These are phyloP conservation scores for Kodamaea fukazawae DNA, from an alignment of 805 yeast genomes.

Conservation along the genomic window DNA sequence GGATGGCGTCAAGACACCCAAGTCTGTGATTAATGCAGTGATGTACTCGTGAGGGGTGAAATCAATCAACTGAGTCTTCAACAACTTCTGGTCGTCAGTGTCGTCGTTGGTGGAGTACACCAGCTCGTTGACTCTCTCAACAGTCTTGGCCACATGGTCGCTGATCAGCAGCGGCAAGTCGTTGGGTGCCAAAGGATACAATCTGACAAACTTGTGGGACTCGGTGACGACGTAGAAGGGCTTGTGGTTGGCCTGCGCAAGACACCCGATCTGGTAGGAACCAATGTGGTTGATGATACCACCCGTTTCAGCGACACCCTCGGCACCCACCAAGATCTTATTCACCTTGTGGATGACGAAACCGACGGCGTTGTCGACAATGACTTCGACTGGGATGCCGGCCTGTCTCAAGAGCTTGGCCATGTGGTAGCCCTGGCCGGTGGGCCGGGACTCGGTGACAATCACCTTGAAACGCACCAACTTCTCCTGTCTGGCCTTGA, in stretches of 20 bases:
- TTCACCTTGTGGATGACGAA: slow-evolving; percentile 87
- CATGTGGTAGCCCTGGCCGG: slow-evolving; percentile 70
- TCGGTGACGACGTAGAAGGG: slow-evolving; percentile 95
- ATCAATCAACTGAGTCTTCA: slow-evolving; percentile 54
- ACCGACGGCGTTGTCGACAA: slow-evolving; percentile 93
- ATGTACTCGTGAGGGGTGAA: slow-evolving; percentile 95
- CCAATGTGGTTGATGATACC: slow-evolving; percentile 96
- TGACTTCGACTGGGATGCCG: slow-evolving; percentile 83
- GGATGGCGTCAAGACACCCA: slow-evolving; percentile 95
- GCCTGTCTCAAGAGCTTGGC: slow-evolving; percentile 62
- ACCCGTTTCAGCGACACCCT: slow-evolving; percentile 98
- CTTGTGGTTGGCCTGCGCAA: slow-evolving; percentile 85
- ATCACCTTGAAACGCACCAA: slow-evolving; percentile 83
- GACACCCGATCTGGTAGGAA: slow-evolving; percentile 88
- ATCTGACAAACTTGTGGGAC: slow-evolving; percentile 91
- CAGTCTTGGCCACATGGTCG: slow-evolving; percentile 10
- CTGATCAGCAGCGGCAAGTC: slow-evolving; percentile 64
- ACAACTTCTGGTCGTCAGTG: slow-evolving; percentile 18
- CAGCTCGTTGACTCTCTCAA: slow-evolving; percentile 11
- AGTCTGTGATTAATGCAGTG: slow-evolving; percentile 92
- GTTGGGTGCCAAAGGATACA: slow-evolving; percentile 91
- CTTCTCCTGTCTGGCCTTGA: slow-evolving; percentile 69
- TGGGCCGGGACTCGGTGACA: slow-evolving; percentile 91
- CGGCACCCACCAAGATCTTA: slow-evolving; percentile 95
- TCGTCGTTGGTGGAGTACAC: slow-evolving; percentile 17